Base-by-base conservation (phyloP, 2,329 filamentous ascomycete genomes). In the Alternaria triticina region DNA sequence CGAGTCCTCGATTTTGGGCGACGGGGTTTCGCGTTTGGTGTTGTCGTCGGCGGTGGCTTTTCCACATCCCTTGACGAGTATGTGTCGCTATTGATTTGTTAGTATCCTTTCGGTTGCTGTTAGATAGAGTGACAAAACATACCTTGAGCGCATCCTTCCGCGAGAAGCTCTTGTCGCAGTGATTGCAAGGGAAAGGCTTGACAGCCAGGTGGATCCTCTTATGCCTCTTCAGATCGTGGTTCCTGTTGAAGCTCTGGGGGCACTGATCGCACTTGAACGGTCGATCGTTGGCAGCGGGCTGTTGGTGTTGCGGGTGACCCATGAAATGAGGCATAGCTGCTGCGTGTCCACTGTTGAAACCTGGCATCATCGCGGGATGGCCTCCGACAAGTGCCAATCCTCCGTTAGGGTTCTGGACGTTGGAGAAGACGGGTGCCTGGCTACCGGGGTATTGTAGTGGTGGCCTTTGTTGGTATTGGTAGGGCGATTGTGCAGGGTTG, bases 111-210 rank as follows among this genome's bases (percentile, higher is more conserved):
- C 82, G 86, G 10, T 12, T 61, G 2, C 6, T 57, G 5, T 30
- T 17, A 0, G 6, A 44, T 40, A 11, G 3, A 13, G 46, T 27
- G 36, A 40, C 36, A 17, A 36, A 25, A 83, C 88, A 73, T 83
- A 98, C 96, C 92, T 98, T 98, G 28, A 99, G 84, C 10, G 96
- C 96, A 80, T 98, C 96, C 79, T 98, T 98, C 63, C 96, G 87
- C 4, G 94, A 97, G 76, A 99, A 99, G 77, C 92, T 96, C 87
- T 98, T 98, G 65, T 97, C 94, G 78, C 96, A 99, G 74, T 91
- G 91, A 7, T 85, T 88, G 79, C 96, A 99, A 0, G 94, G 94
- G 79, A 95, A 98, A 0, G 96, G 96, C 84, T 99, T 99, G 44
- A 98, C 93, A 0, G 94, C 92, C 61, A 98, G 82, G 80, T 99